Percentiles rank a stretch among this genome's conserved stretches.
phyloP scores from a whole-genome alignment of 2,329 filamentous ascomycete species.

The Talaromyces piceae region DNA sequence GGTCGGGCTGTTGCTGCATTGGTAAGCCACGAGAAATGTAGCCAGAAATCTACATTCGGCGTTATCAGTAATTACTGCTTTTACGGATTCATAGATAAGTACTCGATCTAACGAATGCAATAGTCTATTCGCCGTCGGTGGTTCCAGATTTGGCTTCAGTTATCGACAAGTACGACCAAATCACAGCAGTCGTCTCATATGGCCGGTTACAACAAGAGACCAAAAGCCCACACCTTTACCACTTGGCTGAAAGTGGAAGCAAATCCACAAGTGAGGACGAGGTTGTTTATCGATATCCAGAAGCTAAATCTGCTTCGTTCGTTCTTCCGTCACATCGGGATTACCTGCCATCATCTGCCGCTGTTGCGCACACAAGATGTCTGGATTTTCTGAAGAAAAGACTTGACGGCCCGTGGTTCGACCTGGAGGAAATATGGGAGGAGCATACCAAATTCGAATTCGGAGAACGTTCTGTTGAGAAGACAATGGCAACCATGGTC shows the following conservation, averaged over 20 bases:
- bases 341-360: slow-evolving; percentile 49
- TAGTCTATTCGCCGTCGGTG: background rate
- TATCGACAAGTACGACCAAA: background rate
- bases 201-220: background rate
- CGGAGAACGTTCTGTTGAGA: slow-evolving; percentile 57
- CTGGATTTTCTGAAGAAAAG: slow-evolving; percentile 58
- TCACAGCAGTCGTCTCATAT: background rate
- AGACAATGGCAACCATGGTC: slow-evolving; percentile 77
- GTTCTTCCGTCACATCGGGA: slow-evolving; percentile 42
- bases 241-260: background rate
- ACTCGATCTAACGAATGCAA: background rate
- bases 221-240: background rate
- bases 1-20: slow-evolving; percentile 16
- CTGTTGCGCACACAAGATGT: slow-evolving; percentile 59
- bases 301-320: slow-evolving; percentile 38
- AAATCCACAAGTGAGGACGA: background rate
- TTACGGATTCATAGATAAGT: background rate
- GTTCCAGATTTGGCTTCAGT: background rate
- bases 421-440: slow-evolving; percentile 71
- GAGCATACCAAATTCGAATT: slow-evolving; percentile 70
- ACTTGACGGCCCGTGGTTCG: slow-evolving; percentile 59
- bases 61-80: background rate
- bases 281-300: slow-evolving; percentile 35
- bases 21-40: background rate
- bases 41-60: background rate